Conservation (phyloP, 2,329 filamentous ascomycete species). For the Hypomyces perniciosus region DNA sequence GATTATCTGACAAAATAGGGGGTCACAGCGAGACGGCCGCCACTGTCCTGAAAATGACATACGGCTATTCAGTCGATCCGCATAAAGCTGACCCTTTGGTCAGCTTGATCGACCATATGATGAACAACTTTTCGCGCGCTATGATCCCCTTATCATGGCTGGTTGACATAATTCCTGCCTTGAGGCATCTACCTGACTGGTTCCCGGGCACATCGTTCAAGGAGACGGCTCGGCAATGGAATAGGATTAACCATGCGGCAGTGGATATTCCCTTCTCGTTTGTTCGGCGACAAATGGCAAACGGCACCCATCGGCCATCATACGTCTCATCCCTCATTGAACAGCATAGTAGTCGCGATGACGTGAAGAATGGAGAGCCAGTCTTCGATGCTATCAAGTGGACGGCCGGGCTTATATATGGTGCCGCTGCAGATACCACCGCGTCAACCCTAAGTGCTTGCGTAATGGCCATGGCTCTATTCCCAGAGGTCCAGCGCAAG, state of each 20-base stretch:
- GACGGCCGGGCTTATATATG: conserved; percentile 2
- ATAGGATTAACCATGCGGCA: neutral
- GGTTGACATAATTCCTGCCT: conserved; percentile 21
- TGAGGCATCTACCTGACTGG: conserved; percentile 19
- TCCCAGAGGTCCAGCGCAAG: conserved; percentile 10
- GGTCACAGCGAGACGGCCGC: conserved; percentile 17
- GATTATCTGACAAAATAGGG: too few relatives aligned
- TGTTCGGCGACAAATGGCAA: conserved; percentile 4
- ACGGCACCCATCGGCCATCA: neutral
- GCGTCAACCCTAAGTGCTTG: neutral
- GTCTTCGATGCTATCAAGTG: neutral
- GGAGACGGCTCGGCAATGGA: conserved; percentile 13
- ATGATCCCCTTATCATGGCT: conserved; percentile 17
- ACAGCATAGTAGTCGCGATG: neutral
- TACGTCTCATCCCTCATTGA: conserved; percentile 4
- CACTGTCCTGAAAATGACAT: conserved; percentile 16
- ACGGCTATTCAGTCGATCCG: conserved; percentile 21
- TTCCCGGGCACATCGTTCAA: conserved; percentile 20
- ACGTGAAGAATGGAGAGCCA: neutral
- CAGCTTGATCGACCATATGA: conserved; percentile 16
- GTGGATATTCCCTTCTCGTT: neutral
- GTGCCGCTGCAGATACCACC: conserved; percentile 11
- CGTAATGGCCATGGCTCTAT: conserved; percentile 8
- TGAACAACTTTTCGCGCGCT: conserved; percentile 17
- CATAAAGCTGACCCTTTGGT: conserved; percentile 19